These are phyloP conservation scores for Fusarium anguioides DNA, from an alignment of 2,329 filamentous ascomycete genomes.

Conservation along the genomic window DNA sequence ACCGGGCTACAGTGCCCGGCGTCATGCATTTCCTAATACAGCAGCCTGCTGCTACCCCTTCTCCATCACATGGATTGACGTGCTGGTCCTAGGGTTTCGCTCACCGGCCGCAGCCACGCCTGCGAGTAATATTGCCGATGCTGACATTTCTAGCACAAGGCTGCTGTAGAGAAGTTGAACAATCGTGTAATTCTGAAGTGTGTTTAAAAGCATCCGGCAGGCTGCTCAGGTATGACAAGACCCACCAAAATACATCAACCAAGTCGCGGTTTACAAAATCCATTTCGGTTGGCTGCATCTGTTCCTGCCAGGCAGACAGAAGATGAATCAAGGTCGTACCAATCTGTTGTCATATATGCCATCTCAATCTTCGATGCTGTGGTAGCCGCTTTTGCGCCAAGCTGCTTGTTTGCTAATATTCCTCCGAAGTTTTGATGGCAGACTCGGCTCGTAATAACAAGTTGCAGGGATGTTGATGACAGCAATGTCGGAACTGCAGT, in stretches of 20 bases:
- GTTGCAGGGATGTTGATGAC: slow-evolving; percentile 23
- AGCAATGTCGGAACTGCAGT: slow-evolving; percentile 21
- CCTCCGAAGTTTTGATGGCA: not conserved
- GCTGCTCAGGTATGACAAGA: slow-evolving; percentile 26
- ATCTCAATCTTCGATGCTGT: slow-evolving; percentile 1
- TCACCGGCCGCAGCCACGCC: slow-evolving; percentile 45
- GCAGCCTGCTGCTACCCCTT: slow-evolving; percentile 42
- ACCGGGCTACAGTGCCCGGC: slow-evolving; percentile 29
- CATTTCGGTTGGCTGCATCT: slow-evolving; percentile 19
- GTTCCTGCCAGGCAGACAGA: slow-evolving; percentile 12
- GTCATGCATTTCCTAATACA: slow-evolving; percentile 45
- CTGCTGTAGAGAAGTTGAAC: slow-evolving; percentile 3
- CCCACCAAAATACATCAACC: slow-evolving; percentile 17
- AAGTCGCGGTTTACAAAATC: slow-evolving; percentile 12
- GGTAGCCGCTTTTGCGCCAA: not conserved
- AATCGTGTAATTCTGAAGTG: not conserved
- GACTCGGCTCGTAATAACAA: slow-evolving; percentile 1
- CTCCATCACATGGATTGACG: slow-evolving; percentile 44
- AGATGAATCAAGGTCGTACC: slow-evolving; percentile 9
- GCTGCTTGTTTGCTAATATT: not conserved
- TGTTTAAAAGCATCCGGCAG: not conserved
- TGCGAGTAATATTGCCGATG: slow-evolving; percentile 41
- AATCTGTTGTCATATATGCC: slow-evolving; percentile 1
- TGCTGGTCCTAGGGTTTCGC: slow-evolving; percentile 31
- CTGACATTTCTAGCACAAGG: slow-evolving; percentile 23